phyloP scores from a whole-genome alignment of 495 filamentous ascomycete species.

The Penicillium maclennaniae region DNA sequence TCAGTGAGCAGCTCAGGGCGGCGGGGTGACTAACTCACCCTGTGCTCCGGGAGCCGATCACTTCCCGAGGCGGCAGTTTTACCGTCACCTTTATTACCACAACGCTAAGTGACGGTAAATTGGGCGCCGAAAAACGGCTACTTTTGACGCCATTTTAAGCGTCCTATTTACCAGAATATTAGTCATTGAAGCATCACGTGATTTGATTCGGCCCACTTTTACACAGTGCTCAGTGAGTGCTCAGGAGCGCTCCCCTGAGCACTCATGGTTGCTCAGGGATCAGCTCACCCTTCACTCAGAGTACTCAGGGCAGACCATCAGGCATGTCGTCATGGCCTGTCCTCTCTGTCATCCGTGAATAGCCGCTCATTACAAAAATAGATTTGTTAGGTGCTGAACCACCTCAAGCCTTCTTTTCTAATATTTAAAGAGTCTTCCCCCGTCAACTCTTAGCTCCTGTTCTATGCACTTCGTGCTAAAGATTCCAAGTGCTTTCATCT shows the following conservation, averaged over 20 bases:
- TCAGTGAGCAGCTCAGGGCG: no score
- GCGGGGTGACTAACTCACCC: no score
- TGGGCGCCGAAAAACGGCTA: no score
- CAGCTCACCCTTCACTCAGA: conserved; percentile 9
- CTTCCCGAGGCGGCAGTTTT: no score
- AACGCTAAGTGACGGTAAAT: no score
- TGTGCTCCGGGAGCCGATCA: no score
- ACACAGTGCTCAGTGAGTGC: conserved; percentile 6
- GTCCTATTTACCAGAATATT: no score
- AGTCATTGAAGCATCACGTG: no score
- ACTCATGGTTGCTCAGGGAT: conserved; percentile 12
- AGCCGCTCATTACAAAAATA: conserved; percentile 1
- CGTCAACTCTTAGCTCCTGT: neutral
- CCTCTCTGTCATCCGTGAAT: neutral
- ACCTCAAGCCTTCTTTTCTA: neutral
- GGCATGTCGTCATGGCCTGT: conserved; percentile 5
- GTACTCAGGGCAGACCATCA: conserved; percentile 6
- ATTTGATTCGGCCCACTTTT: no score
- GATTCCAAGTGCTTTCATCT: neutral
- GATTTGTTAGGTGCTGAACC: conserved; percentile 1
- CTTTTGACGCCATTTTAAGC: no score
- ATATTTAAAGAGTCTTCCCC: conserved; percentile 3
- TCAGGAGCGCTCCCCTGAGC: no score
- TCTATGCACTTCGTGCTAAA: neutral
- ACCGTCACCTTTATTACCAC: no score